Percentiles rank a stretch among this genome's conserved stretches.
These are phyloP conservation scores for Globisporangium sylvaticum DNA, from an alignment of 352 stramenopile species.

Conservation along the genomic window DNA sequence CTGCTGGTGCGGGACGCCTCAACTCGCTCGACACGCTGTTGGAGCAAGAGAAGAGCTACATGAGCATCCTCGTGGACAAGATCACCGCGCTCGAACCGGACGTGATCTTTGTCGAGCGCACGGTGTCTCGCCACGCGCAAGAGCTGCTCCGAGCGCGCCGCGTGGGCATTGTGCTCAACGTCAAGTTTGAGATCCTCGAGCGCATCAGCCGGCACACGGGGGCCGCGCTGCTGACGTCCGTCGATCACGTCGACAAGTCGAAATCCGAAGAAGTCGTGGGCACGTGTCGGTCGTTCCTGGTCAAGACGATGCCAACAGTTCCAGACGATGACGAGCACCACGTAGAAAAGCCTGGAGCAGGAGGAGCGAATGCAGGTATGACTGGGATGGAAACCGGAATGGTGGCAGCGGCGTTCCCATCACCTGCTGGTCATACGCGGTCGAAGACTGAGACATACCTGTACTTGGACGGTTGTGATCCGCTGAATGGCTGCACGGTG, in stretches of 20 bases:
- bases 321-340: slow-evolving; percentile 36
- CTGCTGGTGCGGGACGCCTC: slow-evolving; percentile 76
- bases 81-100: slow-evolving; percentile 94
- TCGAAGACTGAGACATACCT: slow-evolving; percentile 85
- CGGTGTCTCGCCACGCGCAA: slow-evolving; percentile 89
- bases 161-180: slow-evolving; percentile 93
- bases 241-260: slow-evolving; percentile 88
- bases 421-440: slow-evolving; percentile 9
- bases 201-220: slow-evolving; percentile 93
- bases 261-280: slow-evolving; percentile 52
- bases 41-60: slow-evolving; percentile 96
- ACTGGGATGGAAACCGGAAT: slow-evolving; percentile 16
- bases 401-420: slow-evolving; percentile 15
- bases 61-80: slow-evolving; percentile 95
- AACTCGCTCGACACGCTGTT: slow-evolving; percentile 94
- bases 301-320: slow-evolving; percentile 51
- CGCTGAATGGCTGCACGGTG: slow-evolving; percentile 92
- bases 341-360: neutral
- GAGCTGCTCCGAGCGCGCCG: slow-evolving; percentile 89
- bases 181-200: slow-evolving; percentile 90
- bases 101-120: slow-evolving; percentile 92
- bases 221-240: slow-evolving; percentile 88
- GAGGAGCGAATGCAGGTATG: neutral
- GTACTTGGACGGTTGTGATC: slow-evolving; percentile 94
- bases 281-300: slow-evolving; percentile 62